A percentile compares a stretch with the other conserved stretches of the same genome.
phyloP scores from a whole-genome alignment of 1,284 basidiomycete species.

The Apiotrichum gamsii region DNA sequence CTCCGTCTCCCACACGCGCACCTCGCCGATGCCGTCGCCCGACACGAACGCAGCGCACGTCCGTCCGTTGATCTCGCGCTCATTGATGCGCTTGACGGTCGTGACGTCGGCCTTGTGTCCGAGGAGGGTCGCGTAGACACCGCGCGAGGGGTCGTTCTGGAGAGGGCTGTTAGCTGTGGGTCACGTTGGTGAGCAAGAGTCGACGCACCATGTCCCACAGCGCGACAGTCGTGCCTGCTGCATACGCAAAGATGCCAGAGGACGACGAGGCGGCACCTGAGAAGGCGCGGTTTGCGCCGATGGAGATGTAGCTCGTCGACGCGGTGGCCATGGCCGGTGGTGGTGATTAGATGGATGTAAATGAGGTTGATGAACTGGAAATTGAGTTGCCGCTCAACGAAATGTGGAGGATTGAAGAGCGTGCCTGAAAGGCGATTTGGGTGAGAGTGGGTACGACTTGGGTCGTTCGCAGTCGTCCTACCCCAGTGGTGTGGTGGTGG shows the following conservation, averaged over 20 bases:
- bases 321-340: neutral
- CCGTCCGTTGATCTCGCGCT: constrained; percentile 11
- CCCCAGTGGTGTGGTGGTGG: too few species aligned
- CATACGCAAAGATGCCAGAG: constrained; percentile 64
- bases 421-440: too few species aligned
- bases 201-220: constrained; percentile 66
- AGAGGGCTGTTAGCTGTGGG: neutral
- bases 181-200: neutral
- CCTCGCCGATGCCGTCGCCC: constrained; percentile 64
- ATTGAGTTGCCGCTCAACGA: too few species aligned
- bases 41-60: constrained; percentile 58
- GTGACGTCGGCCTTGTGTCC: constrained; percentile 72
- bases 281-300: constrained; percentile 68
- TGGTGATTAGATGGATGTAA: too few species aligned
- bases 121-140: constrained; percentile 62
- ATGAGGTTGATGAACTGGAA: too few species aligned
- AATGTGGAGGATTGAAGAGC: too few species aligned
- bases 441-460: too few species aligned
- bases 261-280: constrained; percentile 56
- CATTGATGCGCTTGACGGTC: constrained; percentile 58
- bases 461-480: too few species aligned
- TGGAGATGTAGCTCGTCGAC: constrained; percentile 60
- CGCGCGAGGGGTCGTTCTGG: constrained; percentile 32
- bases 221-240: constrained; percentile 65
- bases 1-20: constrained; percentile 42